Base-by-base conservation (phyloP, 768 basidiomycete genomes). In the Leccinum arenicola region DNA sequence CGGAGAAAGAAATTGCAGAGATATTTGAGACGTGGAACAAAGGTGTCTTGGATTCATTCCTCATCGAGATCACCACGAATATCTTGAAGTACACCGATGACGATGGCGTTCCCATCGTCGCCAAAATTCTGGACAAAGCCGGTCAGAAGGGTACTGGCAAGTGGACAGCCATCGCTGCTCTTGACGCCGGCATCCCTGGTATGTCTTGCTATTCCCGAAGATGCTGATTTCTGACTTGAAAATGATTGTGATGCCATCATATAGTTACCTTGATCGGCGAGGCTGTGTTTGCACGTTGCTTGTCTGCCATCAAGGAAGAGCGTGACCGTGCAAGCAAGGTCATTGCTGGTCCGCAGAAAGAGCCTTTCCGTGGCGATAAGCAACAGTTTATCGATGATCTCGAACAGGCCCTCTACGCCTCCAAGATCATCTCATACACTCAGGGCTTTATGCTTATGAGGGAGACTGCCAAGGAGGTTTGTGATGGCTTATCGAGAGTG, bases 381-480 rank as follows among this genome's bases (percentile, higher is more conserved):
- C 82, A 95, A 74, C 90, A 95, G 71, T 99, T 99, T 80, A 97
- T 99, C 74, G 92, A 97, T 72, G 97, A 99, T 76, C 89, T 99
- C 62, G 97, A 98, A 78, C 97, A 98, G 76, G 97, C 96, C 51
- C 83, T 99, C 59, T 99, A 99, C 78, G 97, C 96, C 53, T 97
- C 95, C 68, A 99, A 99, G 84, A 95, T 99, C 76, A 96, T 98
- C 70, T 98, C 96, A 31, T 99, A 99, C 82, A 93, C 96, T 5
- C 97, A 99, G 78, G 97, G 97, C 65, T 99, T 98, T 83, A 96
- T 99, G 87, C 85, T 99, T 70, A 97, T 99, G 95, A 84, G 97
- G 65, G 91, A 98, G 77, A 95, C 95, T 52, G 97, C 95, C 48
- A 93, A 93, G 75, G 95, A 97, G 82, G 89, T 86, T 50, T 57